These are phyloP conservation scores for Arabis alpina DNA, from an alignment of 345 rosid genomes.

Conservation along the genomic window DNA sequence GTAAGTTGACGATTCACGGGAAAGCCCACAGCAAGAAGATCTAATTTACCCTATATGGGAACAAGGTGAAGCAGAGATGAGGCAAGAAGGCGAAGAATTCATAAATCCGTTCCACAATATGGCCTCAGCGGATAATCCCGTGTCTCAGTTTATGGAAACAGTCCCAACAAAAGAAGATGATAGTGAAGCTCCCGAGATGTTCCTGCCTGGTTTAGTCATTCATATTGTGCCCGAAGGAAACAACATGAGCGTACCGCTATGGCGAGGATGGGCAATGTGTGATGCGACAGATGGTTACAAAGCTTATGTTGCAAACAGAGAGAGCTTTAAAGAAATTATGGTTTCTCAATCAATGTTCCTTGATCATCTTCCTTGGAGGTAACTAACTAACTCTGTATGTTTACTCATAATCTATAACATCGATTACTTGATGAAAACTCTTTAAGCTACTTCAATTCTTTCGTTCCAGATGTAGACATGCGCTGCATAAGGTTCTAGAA, in stretches of 20 bases:
- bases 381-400: not conserved
- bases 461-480: conserved; percentile 64
- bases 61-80: conserved; percentile 29
- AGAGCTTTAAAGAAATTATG: conserved; percentile 68
- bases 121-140: conserved; percentile 51
- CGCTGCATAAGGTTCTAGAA: conserved; percentile 68
- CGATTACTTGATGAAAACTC: not conserved
- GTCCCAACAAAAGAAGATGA: conserved; percentile 46
- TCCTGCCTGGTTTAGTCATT: conserved; percentile 74
- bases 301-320: conserved; percentile 71
- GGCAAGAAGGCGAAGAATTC: conserved; percentile 35
- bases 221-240: conserved; percentile 65
- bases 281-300: conserved; percentile 47
- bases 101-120: conserved; percentile 43
- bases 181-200: conserved; percentile 64
- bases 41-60: conserved; percentile 38
- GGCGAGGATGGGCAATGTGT: conserved; percentile 63
- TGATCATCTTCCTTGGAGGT: conserved; percentile 99
- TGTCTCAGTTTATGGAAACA: conserved; percentile 66
- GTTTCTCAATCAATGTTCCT: conserved; percentile 91
- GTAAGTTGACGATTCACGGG: conserved; percentile 24
- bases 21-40: conserved; percentile 28
- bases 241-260: conserved; percentile 44
- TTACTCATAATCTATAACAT: not conserved
- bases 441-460: not conserved